These are phyloP conservation scores for Plantago elongata DNA, from an alignment of 257 asterid genomes.

Conservation along the genomic window DNA sequence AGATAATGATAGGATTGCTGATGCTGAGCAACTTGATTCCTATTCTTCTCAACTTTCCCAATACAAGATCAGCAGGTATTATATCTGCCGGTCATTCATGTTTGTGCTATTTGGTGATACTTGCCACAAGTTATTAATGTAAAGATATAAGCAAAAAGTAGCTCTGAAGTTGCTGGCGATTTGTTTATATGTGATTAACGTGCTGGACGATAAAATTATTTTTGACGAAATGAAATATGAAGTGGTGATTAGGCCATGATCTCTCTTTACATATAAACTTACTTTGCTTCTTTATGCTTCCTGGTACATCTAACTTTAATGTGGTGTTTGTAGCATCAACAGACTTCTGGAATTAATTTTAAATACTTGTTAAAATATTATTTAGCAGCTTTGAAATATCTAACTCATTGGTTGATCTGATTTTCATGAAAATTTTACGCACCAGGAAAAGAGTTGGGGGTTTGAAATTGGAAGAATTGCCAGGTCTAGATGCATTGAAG, in stretches of 20 bases:
- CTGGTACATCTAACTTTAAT: not conserved
- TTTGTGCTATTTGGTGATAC: not conserved
- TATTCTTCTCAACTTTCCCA: slow-evolving; percentile 64
- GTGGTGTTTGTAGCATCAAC: slow-evolving; percentile 11
- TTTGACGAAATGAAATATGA: not conserved
- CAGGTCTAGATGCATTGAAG: slow-evolving; percentile 80
- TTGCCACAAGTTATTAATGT: slow-evolving; percentile 9
- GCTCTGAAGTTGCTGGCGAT: slow-evolving; percentile 4
- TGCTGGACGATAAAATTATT: slow-evolving; percentile 7
- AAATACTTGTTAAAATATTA: not conserved
- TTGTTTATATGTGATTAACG: not conserved
- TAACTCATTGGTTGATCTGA: not conserved
- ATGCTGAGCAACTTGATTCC: slow-evolving; percentile 58
- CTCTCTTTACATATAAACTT: not conserved
- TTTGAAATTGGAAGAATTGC: slow-evolving; percentile 83
- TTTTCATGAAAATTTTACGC: slow-evolving; percentile 16
- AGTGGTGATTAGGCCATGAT: not conserved
- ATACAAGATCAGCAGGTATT: slow-evolving; percentile 78
- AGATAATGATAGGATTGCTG: slow-evolving; percentile 65
- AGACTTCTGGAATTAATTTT: not conserved
- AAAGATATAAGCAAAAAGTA: slow-evolving; percentile 1
- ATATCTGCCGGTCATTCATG: slow-evolving; percentile 20
- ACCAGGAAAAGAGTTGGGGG: slow-evolving; percentile 95
- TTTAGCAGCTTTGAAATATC: slow-evolving; percentile 2
- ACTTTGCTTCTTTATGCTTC: slow-evolving; percentile 2